Conservation (phyloP, 352 stramenopile genomes). For the Stephanocyclus meneghinianus region DNA sequence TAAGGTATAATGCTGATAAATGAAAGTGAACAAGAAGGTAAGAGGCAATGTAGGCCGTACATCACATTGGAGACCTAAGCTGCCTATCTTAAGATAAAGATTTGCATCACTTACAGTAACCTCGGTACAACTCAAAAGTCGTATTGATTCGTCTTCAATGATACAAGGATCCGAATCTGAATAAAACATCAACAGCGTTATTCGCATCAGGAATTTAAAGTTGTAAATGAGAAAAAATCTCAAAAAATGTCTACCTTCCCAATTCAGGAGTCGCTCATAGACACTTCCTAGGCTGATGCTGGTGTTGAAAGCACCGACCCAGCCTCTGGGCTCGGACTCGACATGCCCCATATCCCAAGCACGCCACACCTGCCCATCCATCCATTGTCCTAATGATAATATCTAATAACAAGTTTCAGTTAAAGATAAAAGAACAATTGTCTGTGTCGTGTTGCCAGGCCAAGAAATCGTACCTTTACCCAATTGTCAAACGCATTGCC, state of each 20-base stretch:
- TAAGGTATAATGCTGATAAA: constrained; percentile 50
- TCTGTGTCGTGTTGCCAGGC: background rate
- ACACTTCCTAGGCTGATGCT: constrained; percentile 83
- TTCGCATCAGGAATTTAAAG: background rate
- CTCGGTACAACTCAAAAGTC: constrained; percentile 62
- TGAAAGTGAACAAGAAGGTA: background rate
- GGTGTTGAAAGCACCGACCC: constrained; percentile 87
- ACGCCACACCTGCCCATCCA: constrained; percentile 83
- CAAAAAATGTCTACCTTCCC: constrained; percentile 67
- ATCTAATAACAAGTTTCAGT: background rate
- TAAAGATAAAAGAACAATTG: background rate
- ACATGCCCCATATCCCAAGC: constrained; percentile 68
- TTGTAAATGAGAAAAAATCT: constrained; percentile 33
- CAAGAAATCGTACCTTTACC: constrained; percentile 44
- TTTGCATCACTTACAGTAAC: constrained; percentile 46
- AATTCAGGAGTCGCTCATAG: constrained; percentile 84
- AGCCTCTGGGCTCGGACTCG: constrained; percentile 78
- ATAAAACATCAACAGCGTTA: constrained; percentile 16
- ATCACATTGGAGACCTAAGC: background rate
- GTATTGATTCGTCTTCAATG: constrained; percentile 33
- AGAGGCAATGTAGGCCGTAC: background rate
- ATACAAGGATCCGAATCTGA: constrained; percentile 51
- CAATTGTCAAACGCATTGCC: constrained; percentile 40
- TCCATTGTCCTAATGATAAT: constrained; percentile 74
- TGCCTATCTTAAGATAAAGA: background rate